phyloP scores from a whole-genome alignment of 2,329 filamentous ascomycete genomes.

The Trichophyton equinum region DNA sequence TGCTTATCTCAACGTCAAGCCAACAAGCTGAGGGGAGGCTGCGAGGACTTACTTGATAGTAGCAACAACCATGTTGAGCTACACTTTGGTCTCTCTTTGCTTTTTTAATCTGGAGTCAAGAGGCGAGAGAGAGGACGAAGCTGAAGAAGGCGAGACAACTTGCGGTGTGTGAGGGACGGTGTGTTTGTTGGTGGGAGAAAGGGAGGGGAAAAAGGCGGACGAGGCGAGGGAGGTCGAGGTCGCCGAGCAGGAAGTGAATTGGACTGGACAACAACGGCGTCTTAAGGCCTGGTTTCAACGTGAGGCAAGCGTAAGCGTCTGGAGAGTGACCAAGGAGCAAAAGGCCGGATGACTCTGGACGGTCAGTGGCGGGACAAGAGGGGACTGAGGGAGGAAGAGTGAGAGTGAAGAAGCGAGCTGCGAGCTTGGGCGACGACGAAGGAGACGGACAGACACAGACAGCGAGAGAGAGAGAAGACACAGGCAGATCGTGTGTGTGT shows the following conservation, averaged over 20 bases:
- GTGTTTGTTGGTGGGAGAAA: background rate
- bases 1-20: background rate
- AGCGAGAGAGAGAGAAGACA: background rate
- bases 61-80: constrained; percentile 44
- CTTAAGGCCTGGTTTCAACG: background rate
- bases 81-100: background rate
- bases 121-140: background rate
- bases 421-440: background rate
- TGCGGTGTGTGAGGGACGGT: background rate
- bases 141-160: background rate
- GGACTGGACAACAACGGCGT: background rate
- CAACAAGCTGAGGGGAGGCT: background rate
- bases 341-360: no score
- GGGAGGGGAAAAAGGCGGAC: background rate
- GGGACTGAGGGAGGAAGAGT: background rate
- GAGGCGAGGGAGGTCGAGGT: background rate
- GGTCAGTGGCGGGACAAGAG: background rate
- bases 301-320: background rate
- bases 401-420: background rate
- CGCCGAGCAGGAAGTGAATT: background rate
- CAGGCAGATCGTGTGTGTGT: background rate
- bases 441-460: no score
- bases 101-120: background rate
- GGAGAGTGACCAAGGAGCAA: background rate
- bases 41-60: constrained; percentile 46